Evolutionary conservation across 495 filamentous ascomycete genomes (phyloP), one percentile per base, ranked within the genome.

Genomic region (Aspergillus ostianus): DNA sequence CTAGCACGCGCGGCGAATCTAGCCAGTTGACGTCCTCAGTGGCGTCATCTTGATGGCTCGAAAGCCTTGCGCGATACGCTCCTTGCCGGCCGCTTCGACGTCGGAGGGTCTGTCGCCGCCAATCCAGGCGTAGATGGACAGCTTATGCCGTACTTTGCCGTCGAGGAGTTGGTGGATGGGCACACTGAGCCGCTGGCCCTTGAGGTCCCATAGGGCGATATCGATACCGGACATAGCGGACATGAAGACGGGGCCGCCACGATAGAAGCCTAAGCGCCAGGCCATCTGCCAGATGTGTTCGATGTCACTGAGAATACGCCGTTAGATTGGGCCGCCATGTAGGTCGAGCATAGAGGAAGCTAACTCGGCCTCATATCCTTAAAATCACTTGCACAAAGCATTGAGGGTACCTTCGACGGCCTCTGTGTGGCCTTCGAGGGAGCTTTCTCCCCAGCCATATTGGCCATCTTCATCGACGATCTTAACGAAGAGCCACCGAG

Each of bases 401-500:
- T 90, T 83, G 7, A 93, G 77, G 56, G 86, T 86, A 6, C 90
- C 90, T 70, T 93, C 89, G 23, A 91, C 83, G 19, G 89, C 88
- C 63, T 88, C 82, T 4, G 84, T 87, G 67, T 92, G 89, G 0
- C 89, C 88, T 71, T 93, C 89, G 4, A 93, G 75, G 0, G 86
- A 89, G 6, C 86, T 86, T 70, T 92, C 90, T 44, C 90, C 90
- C 90, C 90, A 93, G n/a, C 89, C 90, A 59, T 75, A 77, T 13
- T 82, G 73, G 23, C 81, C 85, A 12, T 81, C 79, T 46, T 85
- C 80, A 67, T 89, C 87, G 19, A 80, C 82, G 58, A 92, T 80
- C 65, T 91, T 91, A 63, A 92, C 90, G 60, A 93, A 91, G 12
- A 92, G 81, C 89, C 90, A 93, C 44, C 88, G 77, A 26, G 88